phyloP scores from a whole-genome alignment of 805 yeast genomes.

The Metschnikowia lunata region DNA sequence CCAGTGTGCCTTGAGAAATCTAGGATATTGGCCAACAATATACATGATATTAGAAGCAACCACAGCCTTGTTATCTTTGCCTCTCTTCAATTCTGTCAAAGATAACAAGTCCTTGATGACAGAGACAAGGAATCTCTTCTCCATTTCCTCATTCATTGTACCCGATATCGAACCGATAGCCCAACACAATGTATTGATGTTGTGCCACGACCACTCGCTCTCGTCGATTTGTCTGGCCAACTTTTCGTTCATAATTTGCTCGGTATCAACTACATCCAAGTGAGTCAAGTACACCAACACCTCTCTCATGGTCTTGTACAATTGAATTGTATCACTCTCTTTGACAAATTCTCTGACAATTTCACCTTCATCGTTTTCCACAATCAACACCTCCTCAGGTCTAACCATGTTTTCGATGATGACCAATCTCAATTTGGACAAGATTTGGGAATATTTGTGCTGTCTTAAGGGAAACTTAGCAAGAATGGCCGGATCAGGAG shows the following conservation, averaged over 20 bases:
- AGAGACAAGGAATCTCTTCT: slow-evolving; percentile 85
- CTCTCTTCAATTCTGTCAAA: slow-evolving; percentile 92
- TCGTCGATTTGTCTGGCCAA: slow-evolving; percentile 92
- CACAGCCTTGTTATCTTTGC: slow-evolving; percentile 97
- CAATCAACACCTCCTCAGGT: slow-evolving; percentile 96
- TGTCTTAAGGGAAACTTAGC: slow-evolving; percentile 80
- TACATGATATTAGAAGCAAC: slow-evolving; percentile 99
- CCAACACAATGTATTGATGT: slow-evolving; percentile 96
- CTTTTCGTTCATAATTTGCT: slow-evolving; percentile 87
- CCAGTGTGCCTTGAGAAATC: slow-evolving; percentile 98
- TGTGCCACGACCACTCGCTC: slow-evolving; percentile 98
- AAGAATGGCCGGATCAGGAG: slow-evolving; percentile 75
- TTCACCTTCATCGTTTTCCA: slow-evolving; percentile 98
- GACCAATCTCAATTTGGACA: slow-evolving; percentile 83
- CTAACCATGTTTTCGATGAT: slow-evolving; percentile 96
- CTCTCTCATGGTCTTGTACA: slow-evolving; percentile 94
- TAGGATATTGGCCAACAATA: slow-evolving; percentile 98
- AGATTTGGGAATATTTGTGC: slow-evolving; percentile 72
- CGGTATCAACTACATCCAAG: slow-evolving; percentile 90
- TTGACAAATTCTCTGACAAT: slow-evolving; percentile 95
- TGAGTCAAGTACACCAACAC: slow-evolving; percentile 93
- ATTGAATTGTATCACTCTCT: slow-evolving; percentile 93
- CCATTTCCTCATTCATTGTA: slow-evolving; percentile 97
- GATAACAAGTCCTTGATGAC: slow-evolving; percentile 90
- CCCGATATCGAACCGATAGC: slow-evolving; percentile 99